Base-by-base conservation (phyloP, 2,329 filamentous ascomycete genomes). In the Colletotrichum orchidophilum region DNA sequence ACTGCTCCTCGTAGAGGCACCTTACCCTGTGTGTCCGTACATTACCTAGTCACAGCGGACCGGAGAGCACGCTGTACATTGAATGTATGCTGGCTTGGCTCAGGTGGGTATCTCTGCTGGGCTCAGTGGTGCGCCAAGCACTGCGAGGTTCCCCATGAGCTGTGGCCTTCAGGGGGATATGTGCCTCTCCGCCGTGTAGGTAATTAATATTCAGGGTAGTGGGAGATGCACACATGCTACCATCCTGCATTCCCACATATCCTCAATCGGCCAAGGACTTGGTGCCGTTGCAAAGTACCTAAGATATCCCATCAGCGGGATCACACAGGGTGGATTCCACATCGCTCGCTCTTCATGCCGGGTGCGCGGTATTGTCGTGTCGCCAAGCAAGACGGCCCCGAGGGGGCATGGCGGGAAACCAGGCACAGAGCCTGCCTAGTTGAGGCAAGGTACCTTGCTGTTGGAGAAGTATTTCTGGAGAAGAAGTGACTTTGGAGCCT, bases 51-150 rank as follows among this genome's bases (percentile, higher is more conserved):
- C 39, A 50, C 27, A 46, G 42, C 39, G 42, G 13, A 35, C 31
- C 33, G 29, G 21, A 33, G 29, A 12, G 27, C 27, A 8, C 39
- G 39, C 39, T 46, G 1, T 46, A n/a, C n/a, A n/a, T n/a, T n/a
- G n/a, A n/a, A n/a, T n/a, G n/a, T n/a, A n/a, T n/a, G n/a, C n/a
- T 70, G 63, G 63, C 13, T 39, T 50, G 52, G 39, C 57, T 39
- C 13, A 13, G 42, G 3, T n/a, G 5, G 50, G 18, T 27, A 12
- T 31, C 11, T 33, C 52, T 71, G 55, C 63, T 49, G 60, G 29
- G 67, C 52, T 58, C 27, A 50, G 50, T 35, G 50, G 18, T 24
- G 46, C 27, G 66, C 66, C 62, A 66, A 70, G 62, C 35, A 39
- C 33, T 46, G 39, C 39, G 8, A n/a, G 27, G 9, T 29, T 27